Evolutionary conservation across 805 yeast genomes (phyloP), one percentile per base, ranked within the genome.

Genomic region (Metschnikowia sp.): DNA sequence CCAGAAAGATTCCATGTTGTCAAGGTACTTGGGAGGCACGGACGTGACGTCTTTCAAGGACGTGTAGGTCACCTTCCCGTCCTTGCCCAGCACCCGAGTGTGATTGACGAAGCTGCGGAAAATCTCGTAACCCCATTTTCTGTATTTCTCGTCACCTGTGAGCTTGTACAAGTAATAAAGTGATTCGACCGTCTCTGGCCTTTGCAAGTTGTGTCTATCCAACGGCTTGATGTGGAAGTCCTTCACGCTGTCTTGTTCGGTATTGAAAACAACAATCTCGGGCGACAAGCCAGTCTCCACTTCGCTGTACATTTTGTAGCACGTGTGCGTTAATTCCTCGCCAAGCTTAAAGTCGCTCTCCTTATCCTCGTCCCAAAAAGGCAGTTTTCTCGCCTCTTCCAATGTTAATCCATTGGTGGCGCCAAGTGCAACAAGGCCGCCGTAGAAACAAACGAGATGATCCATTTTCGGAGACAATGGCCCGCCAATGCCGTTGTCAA

Each of bases 181-280:
- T 1, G 95, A 84, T 67, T 91, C 97, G 2, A 90, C 96, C 2
- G 97, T 88, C 65, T 91, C 97, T 1, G 97, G 97, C 55, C 97
- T 77, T 69, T 90, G 97, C 52, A 91, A 70, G 64, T 89, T 89
- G 65, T 91, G 97, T 43, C 75, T 77, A 64, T 91, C 97, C 12
- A 68, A 63, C 8, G 82, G 83, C 62, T 86, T 86, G 58, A 88
- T 83, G 49, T 55, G 63, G 64, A 88, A 86, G 62, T 88, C 96
- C 6, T 66, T 62, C 1, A 70, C 60, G 10, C 61, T 65, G 10
- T 57, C 59, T 2, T 64, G 60, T 50, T 80, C 81, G 9, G 75
- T 69, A 65, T 88, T 88, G 75, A 92, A 92, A 1, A 85, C 86
- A 8, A 81, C 97, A 63, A 87, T 88, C 63, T 90, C 97, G 0